Evolutionary conservation across 1,139 yeast genomes (phyloP).

Genomic region (Meyerozyma athensensis): DNA sequence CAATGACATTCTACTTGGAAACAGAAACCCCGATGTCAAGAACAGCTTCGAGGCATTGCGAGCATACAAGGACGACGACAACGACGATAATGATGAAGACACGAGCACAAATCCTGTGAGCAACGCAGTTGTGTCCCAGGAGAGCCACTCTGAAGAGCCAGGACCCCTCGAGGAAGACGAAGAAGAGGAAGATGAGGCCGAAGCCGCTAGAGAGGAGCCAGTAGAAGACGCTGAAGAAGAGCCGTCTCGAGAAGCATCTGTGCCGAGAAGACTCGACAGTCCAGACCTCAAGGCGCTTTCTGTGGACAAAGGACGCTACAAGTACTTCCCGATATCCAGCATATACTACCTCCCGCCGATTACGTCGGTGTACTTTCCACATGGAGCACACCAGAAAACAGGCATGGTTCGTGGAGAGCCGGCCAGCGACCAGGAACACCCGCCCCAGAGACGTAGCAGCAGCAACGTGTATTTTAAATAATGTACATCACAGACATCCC

Average conservation of each 20-base stretch:
- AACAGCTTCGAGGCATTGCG: constrained; percentile 19
- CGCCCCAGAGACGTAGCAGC: constrained; percentile 1
- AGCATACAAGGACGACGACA: constrained; percentile 6
- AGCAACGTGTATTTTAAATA: neutral
- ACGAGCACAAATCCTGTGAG: neutral
- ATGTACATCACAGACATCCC: neutral
- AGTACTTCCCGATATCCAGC: constrained; percentile 52
- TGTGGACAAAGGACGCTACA: constrained; percentile 27
- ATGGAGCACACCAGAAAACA: constrained; percentile 46
- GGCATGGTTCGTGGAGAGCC: neutral
- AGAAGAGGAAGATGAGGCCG: constrained; percentile 11
- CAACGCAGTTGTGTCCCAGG: neutral
- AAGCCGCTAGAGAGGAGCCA: constrained; percentile 7
- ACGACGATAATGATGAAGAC: constrained; percentile 7
- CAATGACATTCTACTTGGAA: constrained; percentile 42
- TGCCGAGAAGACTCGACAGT: constrained; percentile 1
- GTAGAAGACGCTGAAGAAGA: constrained; percentile 11
- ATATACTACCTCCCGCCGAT: constrained; percentile 58
- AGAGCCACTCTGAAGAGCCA: constrained; percentile 7
- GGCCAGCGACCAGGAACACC: neutral
- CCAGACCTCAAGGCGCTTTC: neutral
- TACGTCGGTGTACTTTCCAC: constrained; percentile 57
- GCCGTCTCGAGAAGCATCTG: constrained; percentile 8
- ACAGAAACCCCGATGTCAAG: constrained; percentile 19
- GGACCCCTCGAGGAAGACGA: constrained; percentile 7